Base-by-base conservation (phyloP, 805 yeast species). In the Lachancea dasiensis region DNA sequence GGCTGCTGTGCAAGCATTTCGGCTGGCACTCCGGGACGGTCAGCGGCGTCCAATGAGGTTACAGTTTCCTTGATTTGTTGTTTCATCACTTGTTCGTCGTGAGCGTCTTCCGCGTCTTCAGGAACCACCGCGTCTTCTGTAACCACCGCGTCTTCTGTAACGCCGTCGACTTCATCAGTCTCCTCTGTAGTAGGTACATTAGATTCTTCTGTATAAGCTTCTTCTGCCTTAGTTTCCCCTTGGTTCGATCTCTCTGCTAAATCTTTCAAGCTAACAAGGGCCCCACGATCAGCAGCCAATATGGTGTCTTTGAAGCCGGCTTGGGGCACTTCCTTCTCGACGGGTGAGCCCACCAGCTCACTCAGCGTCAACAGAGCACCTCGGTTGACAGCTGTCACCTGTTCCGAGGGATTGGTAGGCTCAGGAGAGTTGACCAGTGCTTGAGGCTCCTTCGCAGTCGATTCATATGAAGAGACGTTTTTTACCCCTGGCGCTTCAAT, bases 11-110 rank as follows among this genome's bases (percentile, higher is more conserved):
- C n/a, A n/a, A n/a, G n/a, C n/a, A n/a, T n/a, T n/a, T n/a, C n/a
- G n/a, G n/a, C n/a, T n/a, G n/a, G n/a, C n/a, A n/a, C n/a, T n/a
- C n/a, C n/a, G n/a, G n/a, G n/a, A n/a, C n/a, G n/a, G n/a, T n/a
- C n/a, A n/a, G n/a, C n/a, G n/a, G n/a, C n/a, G n/a, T n/a, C n/a
- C n/a, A n/a, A n/a, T n/a, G n/a, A n/a, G 11, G 23, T 30, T 6
- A 13, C 31, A 28, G 22, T 11, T 26, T 17, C 4, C 21, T 26
- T 32, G 38, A 18, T 11, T 34, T 41, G n/a, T 25, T n/a, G 45
- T 35, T 4, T 40, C 29, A 23, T 11, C n/a, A 10, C 30, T 15
- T 25, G 30, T n/a, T 31, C 27, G 17, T 11, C 13, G 6, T 20
- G 4, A 11, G 20, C 9, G 6, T 16, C 31, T 9, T 16, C 31